Base-by-base conservation (phyloP, 2,329 filamentous ascomycete species). In the Lachnellula subtilissima region DNA sequence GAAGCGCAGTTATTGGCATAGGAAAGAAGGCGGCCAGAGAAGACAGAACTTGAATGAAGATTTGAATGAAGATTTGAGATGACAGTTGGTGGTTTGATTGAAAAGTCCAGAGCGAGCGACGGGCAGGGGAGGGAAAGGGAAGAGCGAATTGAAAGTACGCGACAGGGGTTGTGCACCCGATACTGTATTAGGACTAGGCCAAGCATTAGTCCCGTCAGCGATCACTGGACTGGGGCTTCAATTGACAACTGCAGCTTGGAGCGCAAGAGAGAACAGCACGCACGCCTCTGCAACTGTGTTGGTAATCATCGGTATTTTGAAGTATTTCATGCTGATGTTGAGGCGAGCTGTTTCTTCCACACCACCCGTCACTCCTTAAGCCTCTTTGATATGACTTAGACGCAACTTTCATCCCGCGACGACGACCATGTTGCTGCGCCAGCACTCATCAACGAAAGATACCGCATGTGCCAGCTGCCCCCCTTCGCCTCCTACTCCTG, bases 381-480 rank as follows among this genome's bases (percentile, higher is more conserved):
- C 32, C 42, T 56, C 45, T 32, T 43, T 58, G 64, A 65, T 60
- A 62, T 64, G 61, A 65, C 55, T 55, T 65, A 58, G 51, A 40
- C 51, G 45, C 22, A 22, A 32, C n/a, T 19, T 49, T 8, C 35
- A 53, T 56, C 55, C 46, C 37, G 47, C 60, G 61, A 67, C 66
- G 62, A 67, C 66, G 67, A 70, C 61, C 52, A 71, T 71, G 69
- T 68, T 69, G 65, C 62, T 66, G 64, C 62, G 54, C 56, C 62
- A 62, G 59, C 64, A 62, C 56, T 55, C 55, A 52, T 62, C 58
- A 61, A 56, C 58, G 54, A 63, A 62, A 61, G 55, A 66, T 61
- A 65, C 56, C 57, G 50, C 62, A 54, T 59, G 59, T 59, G 48
- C 55, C 59, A 64, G 58, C 61, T 60, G 28, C 28, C 28, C 60